Evolutionary conservation across 164 flowering plant genomes (phyloP).

Genomic region (Paratinospora sagittata): DNA sequence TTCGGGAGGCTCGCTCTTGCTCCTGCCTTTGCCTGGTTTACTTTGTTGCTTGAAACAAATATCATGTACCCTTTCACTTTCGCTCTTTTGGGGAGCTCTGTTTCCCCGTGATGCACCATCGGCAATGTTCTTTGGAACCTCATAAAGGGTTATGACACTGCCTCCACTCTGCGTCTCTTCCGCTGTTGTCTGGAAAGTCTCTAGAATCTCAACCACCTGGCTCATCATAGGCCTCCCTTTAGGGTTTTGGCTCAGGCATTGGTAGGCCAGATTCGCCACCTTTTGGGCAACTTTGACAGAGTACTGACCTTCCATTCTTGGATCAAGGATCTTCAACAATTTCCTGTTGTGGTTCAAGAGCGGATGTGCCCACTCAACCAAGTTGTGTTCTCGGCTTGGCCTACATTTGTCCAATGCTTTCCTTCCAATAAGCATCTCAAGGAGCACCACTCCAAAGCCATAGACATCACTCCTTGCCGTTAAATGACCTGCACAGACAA

Average conservation of each 20-base stretch:
- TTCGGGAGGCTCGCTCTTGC: slow-evolving; percentile 45
- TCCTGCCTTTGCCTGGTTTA: slow-evolving; percentile 29
- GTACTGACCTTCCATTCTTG: slow-evolving; percentile 90
- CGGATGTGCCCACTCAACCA: slow-evolving; percentile 96
- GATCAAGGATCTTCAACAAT: slow-evolving; percentile 65
- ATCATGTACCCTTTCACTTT: slow-evolving; percentile 14
- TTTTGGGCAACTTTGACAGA: slow-evolving; percentile 48
- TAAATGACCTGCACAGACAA: slow-evolving; percentile 57
- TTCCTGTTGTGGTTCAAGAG: slow-evolving; percentile 58
- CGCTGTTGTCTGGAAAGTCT: slow-evolving; percentile 35
- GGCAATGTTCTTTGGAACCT: slow-evolving; percentile 27
- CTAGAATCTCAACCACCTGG: slow-evolving; percentile 77
- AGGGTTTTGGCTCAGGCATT: slow-evolving; percentile 90
- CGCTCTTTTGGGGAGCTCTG: slow-evolving; percentile 4
- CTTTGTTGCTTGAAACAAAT: slow-evolving; percentile 4
- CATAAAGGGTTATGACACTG: slow-evolving; percentile 6
- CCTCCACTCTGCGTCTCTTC: slow-evolving; percentile 18
- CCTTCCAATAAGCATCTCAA: slow-evolving; percentile 88
- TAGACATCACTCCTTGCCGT: slow-evolving; percentile 92
- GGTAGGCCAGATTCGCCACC: slow-evolving; percentile 77
- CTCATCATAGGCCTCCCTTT: slow-evolving; percentile 85
- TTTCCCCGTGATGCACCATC: slow-evolving; percentile 6
- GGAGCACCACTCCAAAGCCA: slow-evolving; percentile 92
- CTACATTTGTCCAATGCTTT: slow-evolving; percentile 86
- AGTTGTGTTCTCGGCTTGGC: slow-evolving; percentile 82